Evolutionary conservation across 495 filamentous ascomycete species (phyloP).

Genomic region (Tuber umbilicatum): DNA sequence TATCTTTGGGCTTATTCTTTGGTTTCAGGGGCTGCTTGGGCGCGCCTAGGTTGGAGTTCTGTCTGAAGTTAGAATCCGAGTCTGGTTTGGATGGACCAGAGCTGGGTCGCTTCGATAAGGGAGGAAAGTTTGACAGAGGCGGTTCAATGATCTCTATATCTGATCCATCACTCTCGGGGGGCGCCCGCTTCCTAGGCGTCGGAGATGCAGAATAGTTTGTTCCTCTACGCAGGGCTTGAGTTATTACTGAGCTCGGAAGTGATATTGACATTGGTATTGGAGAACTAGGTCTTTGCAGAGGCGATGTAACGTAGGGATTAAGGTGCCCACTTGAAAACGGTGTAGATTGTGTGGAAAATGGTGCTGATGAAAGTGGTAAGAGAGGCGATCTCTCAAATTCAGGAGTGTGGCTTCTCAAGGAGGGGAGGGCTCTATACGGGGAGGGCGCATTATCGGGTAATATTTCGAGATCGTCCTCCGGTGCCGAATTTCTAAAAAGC

Average conservation of each 20-base stretch:
- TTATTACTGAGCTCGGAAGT: not conserved
- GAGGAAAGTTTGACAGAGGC: not conserved
- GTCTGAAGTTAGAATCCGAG: not conserved
- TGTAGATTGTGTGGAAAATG: not conserved
- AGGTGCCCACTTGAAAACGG: not conserved
- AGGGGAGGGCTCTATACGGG: not conserved
- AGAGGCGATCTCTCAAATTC: not conserved
- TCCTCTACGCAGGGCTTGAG: not conserved
- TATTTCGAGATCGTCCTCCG: not conserved
- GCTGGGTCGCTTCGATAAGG: not conserved
- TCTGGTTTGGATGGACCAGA: not conserved
- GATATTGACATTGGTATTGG: not conserved
- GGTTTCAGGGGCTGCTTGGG: not conserved
- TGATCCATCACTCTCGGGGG: not conserved
- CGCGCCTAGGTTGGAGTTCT: not conserved
- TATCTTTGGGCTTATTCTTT: not conserved
- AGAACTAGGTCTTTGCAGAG: slow-evolving; percentile 2
- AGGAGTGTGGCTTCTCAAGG: not conserved
- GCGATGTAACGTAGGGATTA: not conserved
- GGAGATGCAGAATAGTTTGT: not conserved
- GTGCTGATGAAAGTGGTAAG: not conserved
- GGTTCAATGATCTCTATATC: not conserved
- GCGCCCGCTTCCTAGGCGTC: not conserved
- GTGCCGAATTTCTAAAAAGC: not conserved
- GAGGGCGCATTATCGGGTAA: not conserved